Evolutionary conservation across 352 stramenopile genomes (phyloP), one percentile per base, ranked within the genome.

Genomic region (Halophytophthora batemanensis): DNA sequence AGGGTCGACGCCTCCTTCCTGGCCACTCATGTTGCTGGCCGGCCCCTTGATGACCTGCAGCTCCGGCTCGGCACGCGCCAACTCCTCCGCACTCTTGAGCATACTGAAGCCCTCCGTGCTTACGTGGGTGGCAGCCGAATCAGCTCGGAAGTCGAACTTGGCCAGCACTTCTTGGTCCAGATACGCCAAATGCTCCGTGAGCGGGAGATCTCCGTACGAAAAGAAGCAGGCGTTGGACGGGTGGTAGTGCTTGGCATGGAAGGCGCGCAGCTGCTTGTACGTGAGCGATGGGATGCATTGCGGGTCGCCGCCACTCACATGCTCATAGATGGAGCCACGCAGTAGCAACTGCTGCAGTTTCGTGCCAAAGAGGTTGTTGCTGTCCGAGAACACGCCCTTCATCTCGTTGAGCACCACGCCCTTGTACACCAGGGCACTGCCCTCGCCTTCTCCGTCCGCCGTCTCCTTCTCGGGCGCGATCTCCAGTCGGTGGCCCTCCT

Each of bases 331-430:
- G 23, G 75, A 66, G 64, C 90, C 74, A 69, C 96, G 66, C 59
- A 99, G 96, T 25, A 99, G 74, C 36, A 79, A 82, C 50, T 93
- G 74, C 67, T 98, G 94, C 38, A 96, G 70, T 44, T 84, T 88
- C 29, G 90, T 91, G 25, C 76, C 81, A 40, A 98, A 87, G 14
- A 98, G 67, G 34, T 92, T 97, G 67, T 98, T 94, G 43, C 93
- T 92, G 53, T 92, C 95, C 13, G 91, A 98, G 54, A 99, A 95
- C 5, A 98, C 93, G 40, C 97, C 96, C 67, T 99, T 99, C 97
- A 99, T 99, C 76, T 99, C 97, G 62, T 99, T 99, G 66, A 98
- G 98, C n/a, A 99, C 96, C n/a, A 99, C 96, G 39, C 96, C 96
- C 53, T 93, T 93, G 60, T 83, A 87, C 29, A 79, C 50, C 7